Evolutionary conservation across 352 stramenopile species (phyloP).

Genomic region (Phytophthora tubulina): DNA sequence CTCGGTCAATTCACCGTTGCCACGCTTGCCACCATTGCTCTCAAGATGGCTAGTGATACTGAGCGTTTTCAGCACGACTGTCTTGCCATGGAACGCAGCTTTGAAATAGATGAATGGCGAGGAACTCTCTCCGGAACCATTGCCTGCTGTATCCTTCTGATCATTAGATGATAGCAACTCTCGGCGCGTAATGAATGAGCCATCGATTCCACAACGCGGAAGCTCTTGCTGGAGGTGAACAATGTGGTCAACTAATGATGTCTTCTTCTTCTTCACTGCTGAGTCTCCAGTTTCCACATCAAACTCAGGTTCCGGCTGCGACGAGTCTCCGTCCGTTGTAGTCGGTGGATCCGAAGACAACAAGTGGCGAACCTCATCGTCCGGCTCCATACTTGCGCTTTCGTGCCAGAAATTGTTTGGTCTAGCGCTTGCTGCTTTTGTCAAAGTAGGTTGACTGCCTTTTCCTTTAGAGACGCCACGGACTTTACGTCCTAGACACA

Average conservation of each 20-base stretch:
- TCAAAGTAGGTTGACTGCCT: neutral
- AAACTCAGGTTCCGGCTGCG: constrained; percentile 27
- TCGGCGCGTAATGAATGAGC: constrained; percentile 18
- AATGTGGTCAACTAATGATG: constrained; percentile 4
- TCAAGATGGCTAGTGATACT: constrained; percentile 1
- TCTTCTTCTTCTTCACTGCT: constrained; percentile 3
- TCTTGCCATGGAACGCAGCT: constrained; percentile 31
- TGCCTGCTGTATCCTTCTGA: neutral
- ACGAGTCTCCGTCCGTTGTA: constrained; percentile 18
- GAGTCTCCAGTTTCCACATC: constrained; percentile 1
- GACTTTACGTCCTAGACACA: constrained; percentile 31
- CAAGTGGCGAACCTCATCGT: constrained; percentile 34
- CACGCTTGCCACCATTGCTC: neutral
- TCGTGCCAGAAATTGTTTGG: constrained; percentile 37
- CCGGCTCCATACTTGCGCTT: constrained; percentile 18
- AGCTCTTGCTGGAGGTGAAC: constrained; percentile 32
- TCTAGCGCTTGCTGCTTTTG: constrained; percentile 25
- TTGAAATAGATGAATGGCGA: constrained; percentile 44
- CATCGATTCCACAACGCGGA: constrained; percentile 23
- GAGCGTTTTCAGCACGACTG: constrained; percentile 34
- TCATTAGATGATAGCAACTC: constrained; percentile 4
- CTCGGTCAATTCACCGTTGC: neutral
- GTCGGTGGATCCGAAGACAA: constrained; percentile 29
- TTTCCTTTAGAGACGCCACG: constrained; percentile 15
- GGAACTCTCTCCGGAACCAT: constrained; percentile 7